phyloP scores from a whole-genome alignment of 345 rosid genomes.

The Pugionium dolabratum region DNA sequence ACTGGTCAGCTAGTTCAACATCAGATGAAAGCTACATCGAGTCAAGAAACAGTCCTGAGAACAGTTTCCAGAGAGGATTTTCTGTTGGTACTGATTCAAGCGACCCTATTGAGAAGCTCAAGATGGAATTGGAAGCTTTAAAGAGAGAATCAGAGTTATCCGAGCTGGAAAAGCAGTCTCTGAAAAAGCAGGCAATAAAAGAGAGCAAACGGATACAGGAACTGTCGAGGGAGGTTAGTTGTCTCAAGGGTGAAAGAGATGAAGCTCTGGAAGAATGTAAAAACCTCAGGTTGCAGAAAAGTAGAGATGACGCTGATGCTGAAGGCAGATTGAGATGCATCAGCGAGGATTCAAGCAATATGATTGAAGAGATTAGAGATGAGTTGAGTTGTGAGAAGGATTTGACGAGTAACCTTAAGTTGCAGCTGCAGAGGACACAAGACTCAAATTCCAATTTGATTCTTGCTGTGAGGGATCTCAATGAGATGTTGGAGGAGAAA shows the following conservation, averaged over 20 bases:
- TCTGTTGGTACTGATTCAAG: slow-evolving; percentile 46
- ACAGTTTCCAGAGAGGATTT: slow-evolving; percentile 54
- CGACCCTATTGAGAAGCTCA: slow-evolving; percentile 61
- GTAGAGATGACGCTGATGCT: slow-evolving; percentile 45
- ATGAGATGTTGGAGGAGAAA: slow-evolving; percentile 67
- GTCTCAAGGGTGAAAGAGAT: slow-evolving; percentile 67
- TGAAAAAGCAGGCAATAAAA: slow-evolving; percentile 68
- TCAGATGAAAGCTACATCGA: slow-evolving; percentile 82
- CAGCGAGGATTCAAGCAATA: slow-evolving; percentile 53
- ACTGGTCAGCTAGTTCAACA: slow-evolving; percentile 83
- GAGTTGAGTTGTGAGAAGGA: slow-evolving; percentile 77
- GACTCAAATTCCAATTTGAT: slow-evolving; percentile 87
- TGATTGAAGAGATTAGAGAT: slow-evolving; percentile 64
- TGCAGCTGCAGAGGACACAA: slow-evolving; percentile 81
- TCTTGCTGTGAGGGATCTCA: slow-evolving; percentile 78
- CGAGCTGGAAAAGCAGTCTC: slow-evolving; percentile 83
- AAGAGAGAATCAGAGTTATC: slow-evolving; percentile 70
- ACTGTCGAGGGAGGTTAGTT: slow-evolving; percentile 53
- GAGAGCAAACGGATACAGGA: slow-evolving; percentile 72
- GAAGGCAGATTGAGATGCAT: slow-evolving; percentile 48
- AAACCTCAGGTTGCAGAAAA: slow-evolving; percentile 44
- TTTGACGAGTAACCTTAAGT: slow-evolving; percentile 57
- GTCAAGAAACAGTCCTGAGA: slow-evolving; percentile 58
- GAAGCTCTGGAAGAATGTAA: slow-evolving; percentile 48
- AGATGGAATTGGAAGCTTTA: slow-evolving; percentile 57